Percentiles rank a stretch among this genome's conserved stretches.
phyloP scores from a whole-genome alignment of 495 filamentous ascomycete species.

The Cercophora scortea region DNA sequence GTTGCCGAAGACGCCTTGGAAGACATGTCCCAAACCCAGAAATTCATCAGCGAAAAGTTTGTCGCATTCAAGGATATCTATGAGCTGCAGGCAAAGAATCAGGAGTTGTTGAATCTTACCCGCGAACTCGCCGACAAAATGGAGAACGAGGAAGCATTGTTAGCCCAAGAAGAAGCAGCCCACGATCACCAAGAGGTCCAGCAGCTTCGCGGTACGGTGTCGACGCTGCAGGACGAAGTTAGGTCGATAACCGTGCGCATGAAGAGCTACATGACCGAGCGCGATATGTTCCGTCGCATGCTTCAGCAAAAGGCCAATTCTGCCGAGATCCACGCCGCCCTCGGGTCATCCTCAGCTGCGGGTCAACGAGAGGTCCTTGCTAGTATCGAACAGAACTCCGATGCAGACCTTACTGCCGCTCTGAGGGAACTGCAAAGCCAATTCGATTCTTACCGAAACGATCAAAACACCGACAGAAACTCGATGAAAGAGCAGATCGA shows the following conservation, averaged over 20 bases:
- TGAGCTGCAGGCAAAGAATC: conserved; percentile 84
- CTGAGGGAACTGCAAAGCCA: conserved; percentile 81
- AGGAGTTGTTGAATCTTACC: conserved; percentile 70
- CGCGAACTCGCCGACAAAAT: conserved; percentile 79
- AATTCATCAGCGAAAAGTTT: conserved; percentile 76
- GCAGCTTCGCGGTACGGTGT: conserved; percentile 57
- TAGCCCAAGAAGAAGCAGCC: conserved; percentile 58
- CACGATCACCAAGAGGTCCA: conserved; percentile 68
- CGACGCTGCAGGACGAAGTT: conserved; percentile 58
- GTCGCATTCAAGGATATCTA: conserved; percentile 74
- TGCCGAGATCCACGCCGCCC: conserved; percentile 52
- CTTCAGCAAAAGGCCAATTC: conserved; percentile 59
- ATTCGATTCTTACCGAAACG: conserved; percentile 83
- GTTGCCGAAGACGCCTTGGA: conserved; percentile 55
- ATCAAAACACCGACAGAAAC: conserved; percentile 68
- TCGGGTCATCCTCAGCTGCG: conserved; percentile 56
- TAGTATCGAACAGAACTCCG: conserved; percentile 43
- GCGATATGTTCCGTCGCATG: conserved; percentile 95
- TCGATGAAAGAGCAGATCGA: conserved; percentile 82
- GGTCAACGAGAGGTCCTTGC: conserved; percentile 37
- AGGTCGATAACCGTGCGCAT: conserved; percentile 68
- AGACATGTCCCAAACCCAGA: conserved; percentile 69
- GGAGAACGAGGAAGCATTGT: conserved; percentile 79
- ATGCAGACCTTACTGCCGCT: conserved; percentile 36
- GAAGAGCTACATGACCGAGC: conserved; percentile 88